A percentile compares a stretch with the other conserved stretches of the same genome.
phyloP scores from a whole-genome alignment of 331 rosid species.

The Saraca asoca region DNA sequence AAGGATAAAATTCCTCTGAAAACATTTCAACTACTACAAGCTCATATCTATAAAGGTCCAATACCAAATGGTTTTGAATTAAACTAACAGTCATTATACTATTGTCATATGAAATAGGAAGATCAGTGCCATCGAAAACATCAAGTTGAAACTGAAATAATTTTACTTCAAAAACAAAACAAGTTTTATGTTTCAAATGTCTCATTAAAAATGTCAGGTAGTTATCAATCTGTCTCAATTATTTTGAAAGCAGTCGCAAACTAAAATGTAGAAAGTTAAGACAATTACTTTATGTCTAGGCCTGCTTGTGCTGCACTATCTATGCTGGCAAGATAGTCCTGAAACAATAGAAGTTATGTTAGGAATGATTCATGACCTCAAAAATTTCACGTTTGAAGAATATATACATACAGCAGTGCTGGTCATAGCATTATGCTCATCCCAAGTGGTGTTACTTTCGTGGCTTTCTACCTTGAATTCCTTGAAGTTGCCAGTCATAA shows the following conservation, averaged over 20 bases:
- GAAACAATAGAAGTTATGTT: conserved; percentile 41
- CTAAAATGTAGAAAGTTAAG: conserved; percentile 31
- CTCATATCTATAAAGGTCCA: neutral
- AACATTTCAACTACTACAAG: neutral
- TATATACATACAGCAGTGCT: conserved; percentile 88
- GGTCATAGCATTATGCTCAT: conserved; percentile 73
- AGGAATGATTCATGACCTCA: conserved; percentile 20
- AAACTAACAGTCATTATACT: neutral
- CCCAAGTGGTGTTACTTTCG: conserved; percentile 64
- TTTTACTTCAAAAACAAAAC: neutral
- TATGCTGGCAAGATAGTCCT: conserved; percentile 95
- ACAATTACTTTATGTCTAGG: conserved; percentile 71
- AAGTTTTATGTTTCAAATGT: neutral
- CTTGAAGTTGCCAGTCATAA: conserved; percentile 89
- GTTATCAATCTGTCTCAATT: neutral
- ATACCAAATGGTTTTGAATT: conserved; percentile 20
- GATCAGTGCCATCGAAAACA: neutral
- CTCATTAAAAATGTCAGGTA: neutral
- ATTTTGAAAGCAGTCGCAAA: neutral
- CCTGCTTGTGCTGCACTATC: conserved; percentile 72
- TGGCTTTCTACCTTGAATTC: conserved; percentile 83
- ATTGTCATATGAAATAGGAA: neutral
- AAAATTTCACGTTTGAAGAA: conserved; percentile 11
- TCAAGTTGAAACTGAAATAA: neutral
- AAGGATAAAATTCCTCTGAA: neutral